Conservation (phyloP, 768 basidiomycete species). For the Tulasnella calospora region DNA sequence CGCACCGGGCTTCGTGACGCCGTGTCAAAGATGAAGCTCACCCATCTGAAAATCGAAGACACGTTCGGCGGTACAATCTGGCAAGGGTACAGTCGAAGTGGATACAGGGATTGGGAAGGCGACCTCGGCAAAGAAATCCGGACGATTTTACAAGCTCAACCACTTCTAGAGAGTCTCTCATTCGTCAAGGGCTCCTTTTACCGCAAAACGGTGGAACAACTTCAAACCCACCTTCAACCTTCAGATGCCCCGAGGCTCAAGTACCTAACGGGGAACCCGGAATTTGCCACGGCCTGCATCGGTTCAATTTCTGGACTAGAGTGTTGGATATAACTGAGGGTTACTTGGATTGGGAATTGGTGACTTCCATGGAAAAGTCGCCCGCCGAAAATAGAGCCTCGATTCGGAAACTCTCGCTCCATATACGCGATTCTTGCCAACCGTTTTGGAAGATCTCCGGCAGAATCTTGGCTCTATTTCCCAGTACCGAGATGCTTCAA, state of each 20-base stretch:
- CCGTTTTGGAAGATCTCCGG: not conserved
- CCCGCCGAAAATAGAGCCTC: not conserved
- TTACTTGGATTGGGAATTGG: not conserved
- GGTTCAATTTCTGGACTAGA: not conserved
- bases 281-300: not conserved
- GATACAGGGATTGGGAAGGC: not conserved
- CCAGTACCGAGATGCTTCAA: not conserved
- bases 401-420: not conserved
- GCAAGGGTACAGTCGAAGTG: not conserved
- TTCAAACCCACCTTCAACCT: not conserved
- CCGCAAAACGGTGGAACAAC: not conserved
- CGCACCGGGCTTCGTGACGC: not conserved
- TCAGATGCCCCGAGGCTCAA: not conserved
- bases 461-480: not conserved
- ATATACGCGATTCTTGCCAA: not conserved
- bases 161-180: not conserved
- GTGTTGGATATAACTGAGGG: not conserved
- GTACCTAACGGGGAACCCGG: not conserved
- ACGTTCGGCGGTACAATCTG: not conserved
- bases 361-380: not conserved
- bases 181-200: not conserved
- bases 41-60: not conserved
- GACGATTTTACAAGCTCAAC: not conserved
- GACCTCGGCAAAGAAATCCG: not conserved
- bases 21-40: not conserved